Conservation (phyloP, 495 filamentous ascomycete genomes). For the Neurospora cerealis region DNA sequence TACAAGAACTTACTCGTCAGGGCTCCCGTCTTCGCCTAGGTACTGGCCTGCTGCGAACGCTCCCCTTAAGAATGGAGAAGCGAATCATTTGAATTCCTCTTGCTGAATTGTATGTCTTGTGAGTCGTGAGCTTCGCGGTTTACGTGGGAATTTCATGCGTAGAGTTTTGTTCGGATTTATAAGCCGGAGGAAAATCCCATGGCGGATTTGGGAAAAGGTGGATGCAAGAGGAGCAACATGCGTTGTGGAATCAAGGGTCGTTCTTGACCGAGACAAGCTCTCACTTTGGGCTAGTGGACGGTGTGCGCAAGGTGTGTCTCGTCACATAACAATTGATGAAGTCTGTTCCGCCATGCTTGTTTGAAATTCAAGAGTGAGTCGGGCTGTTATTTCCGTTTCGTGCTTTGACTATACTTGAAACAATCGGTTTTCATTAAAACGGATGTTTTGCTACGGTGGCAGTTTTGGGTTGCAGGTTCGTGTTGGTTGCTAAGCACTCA, state of each 20-base stretch:
- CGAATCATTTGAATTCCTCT: background rate
- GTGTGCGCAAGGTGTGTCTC: background rate
- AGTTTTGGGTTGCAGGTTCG: background rate
- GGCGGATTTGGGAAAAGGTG: background rate
- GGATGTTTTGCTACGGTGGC: background rate
- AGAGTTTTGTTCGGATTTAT: background rate
- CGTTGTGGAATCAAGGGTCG: background rate
- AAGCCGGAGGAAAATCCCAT: background rate
- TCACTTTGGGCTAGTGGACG: background rate
- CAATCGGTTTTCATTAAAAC: background rate
- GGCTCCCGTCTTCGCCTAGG: background rate
- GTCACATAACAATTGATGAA: background rate
- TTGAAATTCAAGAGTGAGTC: background rate
- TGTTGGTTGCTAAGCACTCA: background rate
- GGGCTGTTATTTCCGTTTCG: background rate
- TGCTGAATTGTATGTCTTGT: background rate
- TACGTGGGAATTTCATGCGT: background rate
- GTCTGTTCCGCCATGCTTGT: background rate
- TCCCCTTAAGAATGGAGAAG: background rate
- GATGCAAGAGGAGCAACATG: background rate
- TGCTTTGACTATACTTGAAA: background rate
- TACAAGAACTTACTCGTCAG: background rate
- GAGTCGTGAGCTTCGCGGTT: background rate
- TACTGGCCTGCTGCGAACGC: background rate
- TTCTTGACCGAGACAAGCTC: background rate